Conservation (phyloP, 805 yeast species). For the Hanseniaspora lindneri region DNA sequence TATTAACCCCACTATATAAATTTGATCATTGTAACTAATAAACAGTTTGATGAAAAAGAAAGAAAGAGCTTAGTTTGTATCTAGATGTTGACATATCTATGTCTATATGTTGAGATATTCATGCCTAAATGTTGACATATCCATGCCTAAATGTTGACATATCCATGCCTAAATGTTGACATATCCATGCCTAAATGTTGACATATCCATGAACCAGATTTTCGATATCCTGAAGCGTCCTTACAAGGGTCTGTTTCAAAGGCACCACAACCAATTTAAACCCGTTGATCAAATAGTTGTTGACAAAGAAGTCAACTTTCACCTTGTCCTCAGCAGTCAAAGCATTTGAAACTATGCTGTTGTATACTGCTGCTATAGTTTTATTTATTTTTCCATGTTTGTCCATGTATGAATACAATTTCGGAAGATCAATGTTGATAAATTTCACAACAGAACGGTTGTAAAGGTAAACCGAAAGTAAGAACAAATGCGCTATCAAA, state of each 20-base stretch:
- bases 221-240: constrained; percentile 10
- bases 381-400: constrained; percentile 4
- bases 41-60: no score
- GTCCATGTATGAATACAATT: constrained; percentile 11
- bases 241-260: not conserved
- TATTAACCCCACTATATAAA: no score
- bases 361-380: not conserved
- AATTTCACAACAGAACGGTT: constrained; percentile 10
- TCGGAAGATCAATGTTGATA: constrained; percentile 9
- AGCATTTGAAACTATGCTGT: not conserved
- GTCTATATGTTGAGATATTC: no score
- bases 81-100: no score
- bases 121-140: no score
- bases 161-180: no score
- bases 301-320: not conserved
- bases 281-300: not conserved
- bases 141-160: no score
- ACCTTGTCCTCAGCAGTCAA: not conserved
- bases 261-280: constrained; percentile 4
- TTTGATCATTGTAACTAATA: no score
- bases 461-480: constrained; percentile 2
- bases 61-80: no score
- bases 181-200: no score
- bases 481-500: not conserved
- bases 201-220: constrained; percentile 6